Percentiles rank a stretch among this genome's conserved stretches.
Evolutionary conservation across 1,284 basidiomycete species (phyloP).

Genomic region (Earliella scabrosa): DNA sequence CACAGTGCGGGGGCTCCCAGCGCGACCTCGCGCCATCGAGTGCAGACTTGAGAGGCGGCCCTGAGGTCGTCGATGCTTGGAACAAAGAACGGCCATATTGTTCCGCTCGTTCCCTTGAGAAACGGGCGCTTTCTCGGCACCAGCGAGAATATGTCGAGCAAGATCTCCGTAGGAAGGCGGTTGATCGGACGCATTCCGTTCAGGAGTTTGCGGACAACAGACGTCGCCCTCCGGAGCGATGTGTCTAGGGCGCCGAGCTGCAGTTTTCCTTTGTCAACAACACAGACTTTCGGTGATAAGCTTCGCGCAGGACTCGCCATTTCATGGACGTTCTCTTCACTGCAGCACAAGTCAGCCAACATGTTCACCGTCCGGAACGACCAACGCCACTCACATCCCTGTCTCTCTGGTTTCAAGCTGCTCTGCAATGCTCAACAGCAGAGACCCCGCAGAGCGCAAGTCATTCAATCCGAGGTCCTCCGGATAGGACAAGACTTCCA

Average conservation of each 20-base stretch:
- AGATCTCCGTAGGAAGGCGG: neutral
- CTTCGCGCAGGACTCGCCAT: too few relatives aligned
- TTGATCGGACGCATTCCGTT: neutral
- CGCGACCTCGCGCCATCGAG: neutral
- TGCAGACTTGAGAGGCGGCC: neutral
- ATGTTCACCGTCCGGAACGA: too few relatives aligned
- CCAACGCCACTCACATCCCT: too few relatives aligned
- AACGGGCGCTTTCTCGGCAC: neutral
- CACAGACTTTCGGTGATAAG: too few relatives aligned
- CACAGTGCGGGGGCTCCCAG: neutral
- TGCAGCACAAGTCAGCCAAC: too few relatives aligned
- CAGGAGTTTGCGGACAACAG: neutral
- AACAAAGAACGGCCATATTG: neutral
- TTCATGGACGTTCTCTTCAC: too few relatives aligned
- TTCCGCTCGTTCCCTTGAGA: neutral
- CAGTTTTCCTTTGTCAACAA: too few relatives aligned
- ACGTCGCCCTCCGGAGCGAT: neutral
- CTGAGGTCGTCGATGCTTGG: neutral
- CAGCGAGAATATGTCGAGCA: neutral
- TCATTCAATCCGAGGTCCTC: too few relatives aligned
- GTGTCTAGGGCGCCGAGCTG: neutral
- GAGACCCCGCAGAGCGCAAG: too few relatives aligned
- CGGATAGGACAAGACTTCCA: too few relatives aligned
- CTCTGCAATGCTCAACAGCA: too few relatives aligned
- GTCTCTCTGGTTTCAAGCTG: too few relatives aligned